Base-by-base conservation (phyloP, 306 rosid species). In the Herpetospermum pedunculosum region DNA sequence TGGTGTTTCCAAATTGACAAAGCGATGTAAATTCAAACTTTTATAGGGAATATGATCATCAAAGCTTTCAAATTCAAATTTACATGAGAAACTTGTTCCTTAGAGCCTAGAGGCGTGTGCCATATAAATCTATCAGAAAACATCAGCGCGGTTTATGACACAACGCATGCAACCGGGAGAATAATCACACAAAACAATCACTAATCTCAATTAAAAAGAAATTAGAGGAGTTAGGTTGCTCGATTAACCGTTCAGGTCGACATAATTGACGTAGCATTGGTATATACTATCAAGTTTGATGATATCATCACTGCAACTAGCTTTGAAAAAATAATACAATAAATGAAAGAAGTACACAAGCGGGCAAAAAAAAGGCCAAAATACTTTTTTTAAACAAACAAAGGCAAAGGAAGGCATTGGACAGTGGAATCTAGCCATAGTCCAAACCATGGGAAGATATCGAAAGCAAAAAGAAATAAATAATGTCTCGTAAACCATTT, bases 211-310 rank as follows among this genome's bases (percentile, higher is more conserved):
- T 2, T 6, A 46, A 41, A 38, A 38, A 46, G 0, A 16, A 65
- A 3, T 19, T 11, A 13, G 4, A n/a, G 13, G 28, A 32, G 49
- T 40, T 9, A 14, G 14, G 81, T 80, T 85, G 88, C 86, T 85
- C 85, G 79, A 82, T 77, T 82, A 85, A 85, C 83, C 84, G 81
- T 83, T 85, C 84, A 80, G 84, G 78, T 77, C 74, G 29, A 82
- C 86, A 77, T 73, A 19, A 6, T 50, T 65, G 89, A 70, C 80
- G n/a, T 72, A 80, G 84, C 76, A 74, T 73, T 28, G 19, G 52
- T 50, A 49, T 49, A 75, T 46, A 68, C 82, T 77, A 80, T 85
- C 78, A 85, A 62, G 44, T 48, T 54, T 40, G 67, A 55, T 65
- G 71, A 69, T 46, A 73, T 85, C 86, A 82, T 82, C 86, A 82